A percentile compares a stretch with the other conserved stretches of the same genome.
These are phyloP conservation scores for Saccharomycopsis fodiens DNA, from an alignment of 805 yeast genomes.

Conservation along the genomic window DNA sequence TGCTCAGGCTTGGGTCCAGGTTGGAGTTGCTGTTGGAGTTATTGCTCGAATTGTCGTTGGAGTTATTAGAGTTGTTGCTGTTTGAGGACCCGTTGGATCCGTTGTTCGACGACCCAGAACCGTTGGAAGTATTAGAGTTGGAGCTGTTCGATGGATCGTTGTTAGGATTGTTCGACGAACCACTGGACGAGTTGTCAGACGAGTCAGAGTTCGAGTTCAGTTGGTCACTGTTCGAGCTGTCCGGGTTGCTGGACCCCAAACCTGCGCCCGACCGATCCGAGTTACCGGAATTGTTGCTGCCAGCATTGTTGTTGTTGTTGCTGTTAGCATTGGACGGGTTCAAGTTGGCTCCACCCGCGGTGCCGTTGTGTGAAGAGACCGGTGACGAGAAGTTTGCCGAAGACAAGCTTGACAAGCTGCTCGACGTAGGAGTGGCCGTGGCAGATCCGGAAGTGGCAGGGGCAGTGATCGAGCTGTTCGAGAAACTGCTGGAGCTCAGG, in stretches of 20 bases:
- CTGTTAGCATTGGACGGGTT: neutral
- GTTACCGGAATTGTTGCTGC: neutral
- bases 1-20: neutral
- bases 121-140: neutral
- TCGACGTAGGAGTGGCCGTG: too few species aligned
- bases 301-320: neutral
- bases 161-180: too few species aligned
- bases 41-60: neutral
- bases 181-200: neutral
- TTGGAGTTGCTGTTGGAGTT: neutral
- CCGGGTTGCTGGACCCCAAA: constrained; percentile 4
- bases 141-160: neutral
- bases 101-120: neutral
- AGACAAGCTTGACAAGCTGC: neutral
- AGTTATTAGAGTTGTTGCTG: neutral
- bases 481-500: neutral
- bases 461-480: neutral
- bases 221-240: neutral
- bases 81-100: too few species aligned
- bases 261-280: constrained; percentile 1
- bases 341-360: neutral
- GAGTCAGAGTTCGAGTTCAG: neutral
- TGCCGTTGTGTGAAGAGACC: neutral
- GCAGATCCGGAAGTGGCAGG: too few species aligned
- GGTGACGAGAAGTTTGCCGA: neutral